A percentile compares a stretch with the other conserved stretches of the same genome.
These are phyloP conservation scores for Mrakia blollopis DNA, from an alignment of 768 basidiomycete genomes.

Conservation along the genomic window DNA sequence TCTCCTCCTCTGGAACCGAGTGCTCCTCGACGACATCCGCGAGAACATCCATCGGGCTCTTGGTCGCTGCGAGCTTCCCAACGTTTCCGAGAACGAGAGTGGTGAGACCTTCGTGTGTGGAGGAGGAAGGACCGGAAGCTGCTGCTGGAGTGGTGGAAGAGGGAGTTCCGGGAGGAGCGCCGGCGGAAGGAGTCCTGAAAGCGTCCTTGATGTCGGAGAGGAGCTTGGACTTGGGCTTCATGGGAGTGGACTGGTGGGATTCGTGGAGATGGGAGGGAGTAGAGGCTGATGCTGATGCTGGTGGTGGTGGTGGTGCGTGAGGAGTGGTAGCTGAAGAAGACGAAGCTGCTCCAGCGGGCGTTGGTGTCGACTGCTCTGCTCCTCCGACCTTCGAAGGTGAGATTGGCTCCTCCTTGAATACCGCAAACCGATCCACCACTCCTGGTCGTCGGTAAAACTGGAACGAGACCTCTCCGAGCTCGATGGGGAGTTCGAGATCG, in stretches of 20 bases:
- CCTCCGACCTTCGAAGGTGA: slow-evolving; percentile 40
- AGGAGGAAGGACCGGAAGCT: slow-evolving; percentile 7
- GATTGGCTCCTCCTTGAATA: slow-evolving; percentile 38
- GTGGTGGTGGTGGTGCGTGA: neutral
- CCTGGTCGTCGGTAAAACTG: slow-evolving; percentile 40
- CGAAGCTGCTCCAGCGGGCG: slow-evolving; percentile 60
- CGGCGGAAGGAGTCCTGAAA: slow-evolving; percentile 24
- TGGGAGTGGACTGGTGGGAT: slow-evolving; percentile 15
- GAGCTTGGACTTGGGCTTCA: slow-evolving; percentile 26
- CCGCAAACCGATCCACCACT: slow-evolving; percentile 35
- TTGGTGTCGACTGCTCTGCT: slow-evolving; percentile 21
- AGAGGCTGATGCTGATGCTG: neutral
- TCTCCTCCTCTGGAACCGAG: slow-evolving; percentile 70
- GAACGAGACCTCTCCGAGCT: slow-evolving; percentile 39
- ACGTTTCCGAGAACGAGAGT: slow-evolving; percentile 42
- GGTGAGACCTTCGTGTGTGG: slow-evolving; percentile 39
- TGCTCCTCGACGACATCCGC: slow-evolving; percentile 65
- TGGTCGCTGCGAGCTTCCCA: slow-evolving; percentile 46
- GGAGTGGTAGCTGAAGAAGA: slow-evolving; percentile 42
- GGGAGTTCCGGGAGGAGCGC: neutral
- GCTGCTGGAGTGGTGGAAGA: neutral
- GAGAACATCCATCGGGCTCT: slow-evolving; percentile 68
- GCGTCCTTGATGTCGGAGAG: slow-evolving; percentile 30
- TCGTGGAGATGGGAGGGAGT: neutral
- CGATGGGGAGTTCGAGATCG: slow-evolving; percentile 35